Conservation (phyloP, 208 protist species). For the Plasmodiophora brassicae region DNA sequence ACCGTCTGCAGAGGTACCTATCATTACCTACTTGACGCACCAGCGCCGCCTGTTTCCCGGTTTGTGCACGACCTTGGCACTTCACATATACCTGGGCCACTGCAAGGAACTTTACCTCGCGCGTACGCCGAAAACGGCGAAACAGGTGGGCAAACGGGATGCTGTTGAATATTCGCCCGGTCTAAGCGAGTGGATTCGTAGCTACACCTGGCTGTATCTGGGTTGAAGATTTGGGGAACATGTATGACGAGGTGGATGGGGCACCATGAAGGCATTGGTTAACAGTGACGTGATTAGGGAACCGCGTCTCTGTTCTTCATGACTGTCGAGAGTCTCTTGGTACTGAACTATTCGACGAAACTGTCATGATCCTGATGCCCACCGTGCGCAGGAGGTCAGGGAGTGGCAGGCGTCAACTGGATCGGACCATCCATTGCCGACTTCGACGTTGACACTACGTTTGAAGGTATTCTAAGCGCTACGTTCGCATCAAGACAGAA, state of each 20-base stretch:
- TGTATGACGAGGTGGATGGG: background rate
- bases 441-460: slow-evolving; percentile 24
- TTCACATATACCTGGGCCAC: background rate
- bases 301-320: background rate
- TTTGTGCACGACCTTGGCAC: background rate
- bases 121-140: background rate
- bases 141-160: too few relatives aligned
- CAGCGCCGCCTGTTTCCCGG: background rate
- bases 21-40: background rate
- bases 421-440: slow-evolving; percentile 26
- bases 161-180: background rate
- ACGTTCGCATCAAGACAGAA: too few relatives aligned
- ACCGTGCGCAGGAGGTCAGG: slow-evolving; percentile 7
- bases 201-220: slow-evolving; percentile 7
- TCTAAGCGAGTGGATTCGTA: background rate
- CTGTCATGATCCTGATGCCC: background rate
- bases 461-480: too few relatives aligned
- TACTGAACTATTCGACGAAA: background rate
- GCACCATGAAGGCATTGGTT: background rate
- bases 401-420: background rate
- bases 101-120: background rate
- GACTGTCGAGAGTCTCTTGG: background rate
- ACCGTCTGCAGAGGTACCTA: slow-evolving; percentile 5
- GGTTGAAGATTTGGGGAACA: background rate
- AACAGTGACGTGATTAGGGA: background rate